Evolutionary conservation across 1,139 yeast genomes (phyloP).

Genomic region (Blastobotrys ciferrii): DNA sequence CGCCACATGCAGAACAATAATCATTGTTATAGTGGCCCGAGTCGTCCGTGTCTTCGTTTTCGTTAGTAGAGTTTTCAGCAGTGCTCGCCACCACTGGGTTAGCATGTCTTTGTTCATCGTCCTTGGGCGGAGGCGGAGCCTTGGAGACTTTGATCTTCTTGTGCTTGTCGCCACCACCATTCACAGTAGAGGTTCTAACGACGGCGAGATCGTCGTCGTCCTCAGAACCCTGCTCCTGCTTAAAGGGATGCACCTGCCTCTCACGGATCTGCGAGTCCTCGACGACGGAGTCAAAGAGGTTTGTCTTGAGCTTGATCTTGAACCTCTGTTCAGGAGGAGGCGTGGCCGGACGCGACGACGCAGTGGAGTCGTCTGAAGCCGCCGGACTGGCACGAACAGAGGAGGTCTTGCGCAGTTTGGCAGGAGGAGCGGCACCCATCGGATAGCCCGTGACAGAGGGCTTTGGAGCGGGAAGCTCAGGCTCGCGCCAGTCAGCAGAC

Average conservation of each 20-base stretch:
- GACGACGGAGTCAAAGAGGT: constrained; percentile 35
- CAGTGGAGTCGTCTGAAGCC: constrained; percentile 5
- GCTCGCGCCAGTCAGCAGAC: constrained; percentile 48
- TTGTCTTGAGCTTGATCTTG: constrained; percentile 39
- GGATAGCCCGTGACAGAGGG: constrained; percentile 67
- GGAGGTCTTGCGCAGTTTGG: constrained; percentile 39
- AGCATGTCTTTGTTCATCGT: too few species aligned
- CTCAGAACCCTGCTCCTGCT: not conserved
- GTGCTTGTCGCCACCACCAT: constrained; percentile 3
- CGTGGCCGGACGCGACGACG: constrained; percentile 14
- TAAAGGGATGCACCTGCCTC: not conserved
- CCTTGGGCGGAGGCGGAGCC: not conserved
- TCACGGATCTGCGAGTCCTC: constrained; percentile 16
- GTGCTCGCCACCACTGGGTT: not conserved
- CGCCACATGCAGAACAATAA: constrained; percentile 84
- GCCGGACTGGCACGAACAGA: constrained; percentile 16
- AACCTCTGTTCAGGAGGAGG: constrained; percentile 27
- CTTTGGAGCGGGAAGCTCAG: constrained; percentile 50
- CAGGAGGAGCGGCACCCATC: constrained; percentile 58
- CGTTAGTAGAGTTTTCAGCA: constrained; percentile 6
- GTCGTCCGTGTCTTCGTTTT: constrained; percentile 4
- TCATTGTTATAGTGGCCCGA: constrained; percentile 61
- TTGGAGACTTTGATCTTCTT: constrained; percentile 5
- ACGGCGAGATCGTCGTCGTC: constrained; percentile 3
- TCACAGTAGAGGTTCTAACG: not conserved